Conservation (phyloP, 2,329 filamentous ascomycete species). For the Fusarium musae region DNA sequence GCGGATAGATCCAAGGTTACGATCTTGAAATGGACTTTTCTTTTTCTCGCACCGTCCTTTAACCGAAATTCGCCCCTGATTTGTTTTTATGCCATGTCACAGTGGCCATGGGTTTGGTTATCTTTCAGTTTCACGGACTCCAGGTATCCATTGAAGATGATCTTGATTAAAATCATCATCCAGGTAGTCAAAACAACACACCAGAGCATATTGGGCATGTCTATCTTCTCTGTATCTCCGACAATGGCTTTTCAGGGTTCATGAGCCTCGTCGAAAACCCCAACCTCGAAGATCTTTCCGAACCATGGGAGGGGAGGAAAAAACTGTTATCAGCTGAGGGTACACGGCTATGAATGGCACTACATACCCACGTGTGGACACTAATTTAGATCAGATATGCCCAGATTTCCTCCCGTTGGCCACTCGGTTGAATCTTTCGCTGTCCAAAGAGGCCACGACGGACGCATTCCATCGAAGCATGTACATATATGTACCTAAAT, state of each 20-base stretch:
- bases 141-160: conserved; percentile 2
- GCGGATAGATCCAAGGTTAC: conserved; percentile 32
- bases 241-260: conserved; percentile 5
- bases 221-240: neutral
- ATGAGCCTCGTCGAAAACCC: neutral
- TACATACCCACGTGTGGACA: neutral
- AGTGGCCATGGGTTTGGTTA: conserved; percentile 21
- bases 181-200: conserved; percentile 10
- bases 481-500: neutral
- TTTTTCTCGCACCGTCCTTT: conserved; percentile 18
- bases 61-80: conserved; percentile 23
- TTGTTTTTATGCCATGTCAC: conserved; percentile 14
- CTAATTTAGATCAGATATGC: neutral
- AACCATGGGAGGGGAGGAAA: neutral
- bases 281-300: neutral
- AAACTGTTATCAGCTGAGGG: neutral
- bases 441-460: conserved; percentile 2
- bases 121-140: conserved; percentile 15
- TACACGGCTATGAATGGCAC: neutral
- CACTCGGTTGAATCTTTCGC: conserved; percentile 29
- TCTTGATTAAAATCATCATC: conserved; percentile 3
- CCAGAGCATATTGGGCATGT: neutral
- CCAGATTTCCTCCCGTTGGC: conserved; percentile 23
- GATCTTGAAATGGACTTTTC: conserved; percentile 5
- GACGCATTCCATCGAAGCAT: conserved; percentile 32